Evolutionary conservation across 306 rosid species (phyloP).

Genomic region (Dryas alaskensis): DNA sequence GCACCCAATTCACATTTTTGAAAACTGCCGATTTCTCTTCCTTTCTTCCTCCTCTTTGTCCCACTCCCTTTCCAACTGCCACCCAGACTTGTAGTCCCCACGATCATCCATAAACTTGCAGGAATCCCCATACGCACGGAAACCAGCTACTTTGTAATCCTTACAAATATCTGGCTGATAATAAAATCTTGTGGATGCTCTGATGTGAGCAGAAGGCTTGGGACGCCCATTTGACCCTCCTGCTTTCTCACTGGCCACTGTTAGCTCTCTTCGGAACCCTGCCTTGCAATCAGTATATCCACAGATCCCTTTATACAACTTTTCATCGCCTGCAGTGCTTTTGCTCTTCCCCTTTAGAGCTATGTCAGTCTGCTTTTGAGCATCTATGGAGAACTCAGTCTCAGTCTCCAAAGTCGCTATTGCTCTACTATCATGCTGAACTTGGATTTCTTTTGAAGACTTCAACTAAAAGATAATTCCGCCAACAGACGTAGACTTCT

Average conservation of each 20-base stretch:
- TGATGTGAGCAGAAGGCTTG: conserved; percentile 86
- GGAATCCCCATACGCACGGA: conserved; percentile 78
- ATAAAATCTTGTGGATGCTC: conserved; percentile 78
- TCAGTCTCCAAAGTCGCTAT: conserved; percentile 79
- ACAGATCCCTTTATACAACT: conserved; percentile 61
- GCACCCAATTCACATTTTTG: too few species aligned
- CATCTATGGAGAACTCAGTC: conserved; percentile 71
- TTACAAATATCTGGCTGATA: conserved; percentile 90
- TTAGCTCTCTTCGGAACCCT: conserved; percentile 80
- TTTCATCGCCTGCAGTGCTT: conserved; percentile 39
- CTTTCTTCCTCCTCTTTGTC: conserved; percentile 81
- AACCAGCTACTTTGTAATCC: conserved; percentile 87
- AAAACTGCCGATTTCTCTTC: conserved; percentile 42
- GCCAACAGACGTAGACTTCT: conserved; percentile 15
- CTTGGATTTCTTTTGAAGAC: conserved; percentile 79
- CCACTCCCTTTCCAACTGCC: conserved; percentile 96
- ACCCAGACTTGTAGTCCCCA: conserved; percentile 91
- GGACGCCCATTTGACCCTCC: conserved; percentile 88
- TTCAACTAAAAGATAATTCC: conserved; percentile 37
- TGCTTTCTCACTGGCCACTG: conserved; percentile 78
- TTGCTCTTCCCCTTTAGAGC: conserved; percentile 54
- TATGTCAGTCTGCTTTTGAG: conserved; percentile 61
- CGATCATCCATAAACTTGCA: conserved; percentile 93
- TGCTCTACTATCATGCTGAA: conserved; percentile 72
- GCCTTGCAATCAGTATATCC: conserved; percentile 73